Base-by-base conservation (phyloP, 805 yeast genomes). In the Starmerella davenportii region DNA sequence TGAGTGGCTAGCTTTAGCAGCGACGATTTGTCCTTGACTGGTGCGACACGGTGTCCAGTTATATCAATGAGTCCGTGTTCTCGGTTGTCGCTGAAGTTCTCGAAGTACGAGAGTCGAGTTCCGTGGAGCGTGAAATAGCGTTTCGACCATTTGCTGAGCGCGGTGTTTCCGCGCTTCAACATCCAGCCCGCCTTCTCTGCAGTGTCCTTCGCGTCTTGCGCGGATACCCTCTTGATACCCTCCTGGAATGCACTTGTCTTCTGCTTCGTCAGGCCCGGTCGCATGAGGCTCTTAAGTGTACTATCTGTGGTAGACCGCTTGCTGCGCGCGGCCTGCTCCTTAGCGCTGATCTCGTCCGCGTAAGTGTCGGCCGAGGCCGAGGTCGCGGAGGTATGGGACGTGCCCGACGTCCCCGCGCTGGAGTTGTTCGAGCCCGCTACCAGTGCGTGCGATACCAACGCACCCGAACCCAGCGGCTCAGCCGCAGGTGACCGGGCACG, bases 1-100 rank as follows among this genome's bases (percentile, higher is more conserved):
- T 95, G 90, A 1, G 96, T 95, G 57, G 80, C 80, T 35, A 87
- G 60, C 0, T 95, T 80, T 29, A 81, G 74, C 39, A 79, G 66
- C 54, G 78, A 80, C 59, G 85, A 95, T 13, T 66, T 60, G 42
- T 77, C 85, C 42, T 65, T 66, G 0, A 80, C 76, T 1, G 95
- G 92, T 20, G 82, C 62, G 1, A 87, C 96, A 48, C 80, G 70
- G 58, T 90, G 96, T 0, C 95, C 82, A 0, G 95, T 90, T 40
- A 90, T 84, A 58, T 90, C 99, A 45, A 90, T 90, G 39, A 90
- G 62, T 0, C 99, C 99, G 49, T 79, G 76, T 55, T 90, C 99
- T 45, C 74, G 70, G 29, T 70, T 70, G 57, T 90, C 99, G 38
- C 71, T 71, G 48, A 79, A 64, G 14, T 77, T 70, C 0, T 79